phyloP scores from a whole-genome alignment of 208 protist genomes.

The Novymonas esmeraldas region DNA sequence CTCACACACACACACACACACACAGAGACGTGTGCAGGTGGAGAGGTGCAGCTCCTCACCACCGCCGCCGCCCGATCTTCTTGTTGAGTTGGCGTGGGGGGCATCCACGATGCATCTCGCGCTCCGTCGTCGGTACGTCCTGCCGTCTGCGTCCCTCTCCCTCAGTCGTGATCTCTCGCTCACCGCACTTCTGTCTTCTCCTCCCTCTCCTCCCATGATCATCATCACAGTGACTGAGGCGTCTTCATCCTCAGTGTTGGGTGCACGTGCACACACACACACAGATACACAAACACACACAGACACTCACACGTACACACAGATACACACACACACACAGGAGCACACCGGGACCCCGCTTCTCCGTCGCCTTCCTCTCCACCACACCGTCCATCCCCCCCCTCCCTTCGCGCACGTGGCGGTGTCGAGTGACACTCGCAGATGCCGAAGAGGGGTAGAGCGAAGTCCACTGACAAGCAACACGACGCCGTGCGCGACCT shows the following conservation, averaged over 20 bases:
- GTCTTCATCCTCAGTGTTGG: no score
- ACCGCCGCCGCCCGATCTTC: not conserved
- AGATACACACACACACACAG: not conserved
- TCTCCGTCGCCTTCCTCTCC: not conserved
- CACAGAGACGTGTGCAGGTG: not conserved
- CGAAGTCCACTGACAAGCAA: slow-evolving; percentile 1
- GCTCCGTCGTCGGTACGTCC: not conserved
- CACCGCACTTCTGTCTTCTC: no score
- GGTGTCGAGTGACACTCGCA: not conserved
- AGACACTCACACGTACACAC: not conserved
- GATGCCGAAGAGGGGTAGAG: slow-evolving; percentile 30
- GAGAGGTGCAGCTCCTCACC: no score
- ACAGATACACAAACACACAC: not conserved
- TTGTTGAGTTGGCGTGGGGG: not conserved
- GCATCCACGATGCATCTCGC: not conserved
- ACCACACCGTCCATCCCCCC: not conserved
- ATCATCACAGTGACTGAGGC: no score
- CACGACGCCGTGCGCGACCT: slow-evolving; percentile 5
- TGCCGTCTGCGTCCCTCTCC: no score
- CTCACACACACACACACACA: no score
- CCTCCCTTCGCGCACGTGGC: not conserved
- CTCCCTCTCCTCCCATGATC: no score
- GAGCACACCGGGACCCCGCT: not conserved
- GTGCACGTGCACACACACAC: not conserved
- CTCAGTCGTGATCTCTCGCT: no score